Evolutionary conservation across 2,329 filamentous ascomycete genomes (phyloP).

Genomic region (Hypoxylon sp.): DNA sequence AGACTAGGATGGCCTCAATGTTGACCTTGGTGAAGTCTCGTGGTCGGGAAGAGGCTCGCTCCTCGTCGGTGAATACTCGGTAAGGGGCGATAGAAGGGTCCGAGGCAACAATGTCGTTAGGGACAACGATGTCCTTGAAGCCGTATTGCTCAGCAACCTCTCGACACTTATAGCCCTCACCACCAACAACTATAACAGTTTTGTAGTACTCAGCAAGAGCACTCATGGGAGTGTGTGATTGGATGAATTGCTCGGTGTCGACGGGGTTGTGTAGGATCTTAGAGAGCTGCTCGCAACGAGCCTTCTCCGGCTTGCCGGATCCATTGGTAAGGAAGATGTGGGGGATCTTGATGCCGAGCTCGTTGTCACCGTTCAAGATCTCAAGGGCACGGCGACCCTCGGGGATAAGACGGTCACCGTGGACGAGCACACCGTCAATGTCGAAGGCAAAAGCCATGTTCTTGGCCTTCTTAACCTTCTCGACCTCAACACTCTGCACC

Average conservation of each 20-base stretch:
- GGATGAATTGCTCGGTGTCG: conserved; percentile 77
- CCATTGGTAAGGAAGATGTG: conserved; percentile 81
- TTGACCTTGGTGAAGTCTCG: conserved; percentile 76
- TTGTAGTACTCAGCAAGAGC: conserved; percentile 79
- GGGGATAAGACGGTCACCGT: conserved; percentile 75
- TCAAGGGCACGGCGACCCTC: conserved; percentile 72
- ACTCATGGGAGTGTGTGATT: conserved; percentile 80
- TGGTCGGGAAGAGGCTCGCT: conserved; percentile 72
- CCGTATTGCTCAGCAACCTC: conserved; percentile 77
- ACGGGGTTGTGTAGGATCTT: conserved; percentile 72
- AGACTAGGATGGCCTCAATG: conserved; percentile 79
- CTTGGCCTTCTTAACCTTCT: conserved; percentile 75
- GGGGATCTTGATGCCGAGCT: conserved; percentile 80
- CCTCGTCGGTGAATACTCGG: conserved; percentile 71
- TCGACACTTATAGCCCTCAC: conserved; percentile 77
- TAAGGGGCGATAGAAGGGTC: conserved; percentile 75
- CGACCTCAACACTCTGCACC: conserved; percentile 71
- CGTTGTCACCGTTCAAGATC: conserved; percentile 78
- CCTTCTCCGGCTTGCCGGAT: conserved; percentile 73
- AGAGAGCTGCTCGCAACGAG: conserved; percentile 71
- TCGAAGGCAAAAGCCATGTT: conserved; percentile 86
- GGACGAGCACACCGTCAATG: conserved; percentile 79
- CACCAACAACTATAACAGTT: conserved; percentile 78
- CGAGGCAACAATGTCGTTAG: conserved; percentile 77
- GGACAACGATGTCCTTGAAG: conserved; percentile 76